Conservation (phyloP, 1,139 yeast genomes). For the Suhomyces taliae region DNA sequence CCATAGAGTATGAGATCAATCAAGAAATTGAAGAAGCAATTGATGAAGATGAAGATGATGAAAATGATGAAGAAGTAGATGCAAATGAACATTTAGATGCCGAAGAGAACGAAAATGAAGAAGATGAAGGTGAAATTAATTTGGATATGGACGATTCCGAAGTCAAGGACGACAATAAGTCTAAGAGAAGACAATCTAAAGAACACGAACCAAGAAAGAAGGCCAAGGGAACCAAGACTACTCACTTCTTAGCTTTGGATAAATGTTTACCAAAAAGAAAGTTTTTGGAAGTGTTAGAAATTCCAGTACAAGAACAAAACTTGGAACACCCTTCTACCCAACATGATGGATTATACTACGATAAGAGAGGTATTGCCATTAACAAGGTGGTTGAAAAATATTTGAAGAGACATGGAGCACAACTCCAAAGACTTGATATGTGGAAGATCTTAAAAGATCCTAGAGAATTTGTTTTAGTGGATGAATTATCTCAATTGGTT, state of each 20-base stretch:
- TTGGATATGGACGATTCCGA: conserved; percentile 33
- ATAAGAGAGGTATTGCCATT: conserved; percentile 50
- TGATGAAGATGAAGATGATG: conserved; percentile 18
- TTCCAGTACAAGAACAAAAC: conserved; percentile 27
- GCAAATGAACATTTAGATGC: background rate
- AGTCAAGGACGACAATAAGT: background rate
- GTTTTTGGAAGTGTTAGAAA: conserved; percentile 46
- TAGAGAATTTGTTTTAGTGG: conserved; percentile 10
- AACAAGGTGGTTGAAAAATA: conserved; percentile 42
- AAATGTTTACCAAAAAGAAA: conserved; percentile 69
- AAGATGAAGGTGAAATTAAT: conserved; percentile 17
- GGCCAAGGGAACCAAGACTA: conserved; percentile 17
- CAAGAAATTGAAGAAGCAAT: background rate
- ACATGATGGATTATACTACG: conserved; percentile 32
- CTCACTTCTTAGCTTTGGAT: conserved; percentile 78
- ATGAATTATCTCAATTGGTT: conserved; percentile 24
- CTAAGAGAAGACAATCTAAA: background rate
- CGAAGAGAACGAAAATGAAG: no score
- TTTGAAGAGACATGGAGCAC: conserved; percentile 11
- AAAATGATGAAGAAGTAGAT: background rate
- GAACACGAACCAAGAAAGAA: background rate
- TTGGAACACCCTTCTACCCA: conserved; percentile 22
- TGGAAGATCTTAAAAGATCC: conserved; percentile 8
- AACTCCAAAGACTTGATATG: conserved; percentile 12
- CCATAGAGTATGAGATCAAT: background rate